These are phyloP conservation scores for Yamadazyma nakazawae DNA, from an alignment of 805 yeast species.

Conservation along the genomic window DNA sequence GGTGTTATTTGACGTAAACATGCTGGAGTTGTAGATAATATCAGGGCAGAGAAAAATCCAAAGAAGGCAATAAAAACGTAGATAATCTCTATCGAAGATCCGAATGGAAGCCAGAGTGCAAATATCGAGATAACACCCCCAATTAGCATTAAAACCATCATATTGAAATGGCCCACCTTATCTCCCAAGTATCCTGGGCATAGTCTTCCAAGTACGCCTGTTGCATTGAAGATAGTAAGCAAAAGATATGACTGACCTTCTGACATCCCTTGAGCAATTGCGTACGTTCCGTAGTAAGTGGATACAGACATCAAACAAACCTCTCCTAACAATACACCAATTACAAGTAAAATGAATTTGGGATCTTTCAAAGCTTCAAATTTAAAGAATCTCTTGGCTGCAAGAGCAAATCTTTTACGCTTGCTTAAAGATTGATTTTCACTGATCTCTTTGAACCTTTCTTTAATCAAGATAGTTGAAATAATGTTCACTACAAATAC, in stretches of 20 bases:
- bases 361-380: conserved; percentile 33
- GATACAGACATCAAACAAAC: conserved; percentile 48
- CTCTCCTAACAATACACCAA: conserved; percentile 46
- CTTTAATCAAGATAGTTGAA: conserved; percentile 26
- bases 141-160: conserved; percentile 47
- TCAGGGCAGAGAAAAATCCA: conserved; percentile 61
- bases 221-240: conserved; percentile 44
- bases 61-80: conserved; percentile 51
- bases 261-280: conserved; percentile 45
- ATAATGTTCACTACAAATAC: conserved; percentile 24
- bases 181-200: conserved; percentile 57
- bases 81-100: conserved; percentile 38
- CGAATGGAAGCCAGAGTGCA: conserved; percentile 68
- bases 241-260: conserved; percentile 42
- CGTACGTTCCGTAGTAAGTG: conserved; percentile 59
- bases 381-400: conserved; percentile 1
- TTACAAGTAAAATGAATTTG: conserved; percentile 31
- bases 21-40: conserved; percentile 63
- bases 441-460: conserved; percentile 16
- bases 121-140: conserved; percentile 48
- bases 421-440: background rate
- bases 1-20: conserved; percentile 67
- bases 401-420: background rate
- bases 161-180: conserved; percentile 52
- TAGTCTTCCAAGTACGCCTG: conserved; percentile 51